Conservation (phyloP, 2,329 filamentous ascomycete species). For the Calonectria pauciramosa region DNA sequence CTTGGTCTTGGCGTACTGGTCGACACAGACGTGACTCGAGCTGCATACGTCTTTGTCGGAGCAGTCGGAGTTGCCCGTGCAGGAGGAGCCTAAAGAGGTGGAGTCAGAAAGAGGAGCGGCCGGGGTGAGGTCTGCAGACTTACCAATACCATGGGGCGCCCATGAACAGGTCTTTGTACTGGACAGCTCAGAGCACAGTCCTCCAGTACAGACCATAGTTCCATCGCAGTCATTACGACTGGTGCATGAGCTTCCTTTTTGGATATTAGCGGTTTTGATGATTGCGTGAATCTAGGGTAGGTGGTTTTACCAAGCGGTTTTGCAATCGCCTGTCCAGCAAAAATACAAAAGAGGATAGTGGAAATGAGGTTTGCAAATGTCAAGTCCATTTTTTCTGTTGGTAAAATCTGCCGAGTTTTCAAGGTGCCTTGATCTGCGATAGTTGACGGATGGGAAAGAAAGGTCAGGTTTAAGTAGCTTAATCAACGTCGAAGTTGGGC, state of each 20-base stretch:
- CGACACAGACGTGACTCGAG: not conserved
- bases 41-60: conserved; percentile 3
- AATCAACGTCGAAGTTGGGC: not conserved
- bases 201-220: conserved; percentile 1
- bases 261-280: not conserved
- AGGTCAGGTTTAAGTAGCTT: too few species aligned
- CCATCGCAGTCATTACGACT: conserved; percentile 11
- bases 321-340: conserved; percentile 1
- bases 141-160: conserved; percentile 15
- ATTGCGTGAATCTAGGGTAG: not conserved
- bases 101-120: not conserved
- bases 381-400: not conserved
- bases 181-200: conserved; percentile 9
- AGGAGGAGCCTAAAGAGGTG: not conserved
- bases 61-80: not conserved
- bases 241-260: not conserved
- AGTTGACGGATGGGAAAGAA: too few species aligned
- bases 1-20: conserved; percentile 3
- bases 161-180: conserved; percentile 13
- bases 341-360: not conserved
- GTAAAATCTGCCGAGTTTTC: not conserved
- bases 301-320: not conserved
- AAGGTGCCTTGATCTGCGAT: too few species aligned
- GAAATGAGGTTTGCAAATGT: not conserved
- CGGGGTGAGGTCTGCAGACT: rapidly evolving